Conservation (phyloP, 306 rosid genomes). For the Macrotyloma uniflorum region DNA sequence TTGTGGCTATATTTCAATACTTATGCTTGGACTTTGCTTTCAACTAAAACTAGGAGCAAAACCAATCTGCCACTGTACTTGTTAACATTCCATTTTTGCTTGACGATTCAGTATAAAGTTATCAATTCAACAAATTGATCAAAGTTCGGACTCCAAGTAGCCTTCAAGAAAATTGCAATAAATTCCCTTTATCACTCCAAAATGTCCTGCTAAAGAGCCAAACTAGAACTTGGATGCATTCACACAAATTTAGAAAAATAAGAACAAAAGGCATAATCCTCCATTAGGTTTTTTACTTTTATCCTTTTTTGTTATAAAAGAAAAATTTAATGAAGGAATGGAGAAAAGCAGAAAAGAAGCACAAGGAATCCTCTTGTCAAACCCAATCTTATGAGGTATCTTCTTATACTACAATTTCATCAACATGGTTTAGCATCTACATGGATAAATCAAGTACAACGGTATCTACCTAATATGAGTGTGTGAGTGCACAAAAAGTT, state of each 20-base stretch:
- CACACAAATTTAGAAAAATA: conserved; percentile 18
- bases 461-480: neutral
- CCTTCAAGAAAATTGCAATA: conserved; percentile 18
- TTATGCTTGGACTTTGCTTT: neutral
- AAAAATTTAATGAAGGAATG: neutral
- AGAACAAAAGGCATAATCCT: neutral
- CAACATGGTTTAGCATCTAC: conserved; percentile 1
- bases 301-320: neutral
- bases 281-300: neutral
- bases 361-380: neutral
- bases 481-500: neutral
- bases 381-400: conserved; percentile 16
- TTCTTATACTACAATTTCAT: neutral
- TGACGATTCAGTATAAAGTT: neutral
- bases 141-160: neutral
- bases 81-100: conserved; percentile 10
- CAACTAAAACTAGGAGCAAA: conserved; percentile 7
- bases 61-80: conserved; percentile 10
- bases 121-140: neutral
- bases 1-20: neutral
- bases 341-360: neutral
- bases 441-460: neutral
- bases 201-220: neutral
- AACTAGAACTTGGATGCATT: neutral
- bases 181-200: neutral